Evolutionary conservation across 176 grass and related monocot genomes (phyloP).

Genomic region (Oryza nivara): DNA sequence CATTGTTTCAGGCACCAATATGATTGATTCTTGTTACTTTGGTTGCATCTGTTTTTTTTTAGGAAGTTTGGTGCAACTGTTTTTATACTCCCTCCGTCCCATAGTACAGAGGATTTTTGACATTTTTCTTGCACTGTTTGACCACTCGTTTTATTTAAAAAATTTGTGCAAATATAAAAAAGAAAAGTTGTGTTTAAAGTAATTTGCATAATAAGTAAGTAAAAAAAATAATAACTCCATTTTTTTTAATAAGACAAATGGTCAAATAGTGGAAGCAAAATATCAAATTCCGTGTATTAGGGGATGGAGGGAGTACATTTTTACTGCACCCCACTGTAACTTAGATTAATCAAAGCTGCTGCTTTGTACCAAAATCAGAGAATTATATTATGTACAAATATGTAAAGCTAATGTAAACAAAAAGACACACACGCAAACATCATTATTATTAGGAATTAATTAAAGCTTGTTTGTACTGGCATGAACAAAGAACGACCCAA

Average conservation of each 20-base stretch:
- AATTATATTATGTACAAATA: background rate
- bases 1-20: background rate
- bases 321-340: background rate
- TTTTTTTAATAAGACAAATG: too few species aligned
- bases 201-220: too few species aligned
- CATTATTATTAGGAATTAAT: conserved; percentile 23
- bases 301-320: background rate
- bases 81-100: background rate
- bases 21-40: background rate
- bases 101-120: too few species aligned
- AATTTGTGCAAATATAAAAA: too few species aligned
- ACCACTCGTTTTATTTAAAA: too few species aligned
- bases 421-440: conserved; percentile 28
- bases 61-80: background rate
- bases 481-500: conserved; percentile 34
- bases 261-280: too few species aligned
- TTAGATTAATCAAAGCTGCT: background rate
- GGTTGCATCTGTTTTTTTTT: background rate
- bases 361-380: background rate
- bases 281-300: too few species aligned
- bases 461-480: conserved; percentile 40
- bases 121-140: too few species aligned
- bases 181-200: too few species aligned
- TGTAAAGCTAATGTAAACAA: conserved; percentile 34
- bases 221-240: too few species aligned